Evolutionary conservation across 2,329 filamentous ascomycete species (phyloP).

Genomic region (Raffaelea deltoideospora): DNA sequence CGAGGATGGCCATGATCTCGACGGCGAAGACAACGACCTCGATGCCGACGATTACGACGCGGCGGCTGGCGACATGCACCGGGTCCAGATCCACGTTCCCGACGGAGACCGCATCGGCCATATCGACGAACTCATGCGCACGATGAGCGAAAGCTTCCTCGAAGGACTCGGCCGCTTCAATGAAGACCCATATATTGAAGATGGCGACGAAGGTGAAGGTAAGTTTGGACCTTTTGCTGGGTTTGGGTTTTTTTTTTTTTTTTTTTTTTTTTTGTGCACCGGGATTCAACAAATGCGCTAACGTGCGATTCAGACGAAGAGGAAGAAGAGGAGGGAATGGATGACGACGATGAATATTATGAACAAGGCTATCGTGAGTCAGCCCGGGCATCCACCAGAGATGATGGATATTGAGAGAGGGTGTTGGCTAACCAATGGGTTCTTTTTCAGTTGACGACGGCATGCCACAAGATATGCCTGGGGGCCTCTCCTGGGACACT

Average conservation of each 20-base stretch:
- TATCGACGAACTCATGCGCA: slow-evolving; percentile 16
- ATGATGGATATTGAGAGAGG: too few species aligned
- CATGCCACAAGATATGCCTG: slow-evolving; percentile 26
- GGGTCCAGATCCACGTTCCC: slow-evolving; percentile 20
- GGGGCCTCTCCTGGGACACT: slow-evolving; percentile 42
- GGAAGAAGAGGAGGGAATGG: slow-evolving; percentile 56
- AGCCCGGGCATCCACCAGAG: too few species aligned
- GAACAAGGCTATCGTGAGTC: slow-evolving; percentile 44
- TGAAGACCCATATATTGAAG: slow-evolving; percentile 37
- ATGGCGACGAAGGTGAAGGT: slow-evolving; percentile 48
- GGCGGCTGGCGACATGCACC: not conserved
- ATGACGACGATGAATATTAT: slow-evolving; percentile 50
- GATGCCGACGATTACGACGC: not conserved
- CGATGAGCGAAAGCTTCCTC: slow-evolving; percentile 2
- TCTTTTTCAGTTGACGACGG: slow-evolving; percentile 26
- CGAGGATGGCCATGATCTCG: slow-evolving; percentile 11
- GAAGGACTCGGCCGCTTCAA: slow-evolving; percentile 33
- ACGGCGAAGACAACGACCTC: slow-evolving; percentile 15
- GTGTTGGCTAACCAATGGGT: too few species aligned
- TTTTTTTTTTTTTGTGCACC: slow-evolving; percentile 22
- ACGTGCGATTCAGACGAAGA: too few species aligned
- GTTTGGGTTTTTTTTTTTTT: too few species aligned
- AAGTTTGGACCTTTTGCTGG: too few species aligned
- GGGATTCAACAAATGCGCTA: too few species aligned
- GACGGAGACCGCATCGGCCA: slow-evolving; percentile 19